A percentile compares a stretch with the other conserved stretches of the same genome.
These are phyloP conservation scores for Dorcoceras hygrometricum DNA, from an alignment of 257 asterid genomes.

Conservation along the genomic window DNA sequence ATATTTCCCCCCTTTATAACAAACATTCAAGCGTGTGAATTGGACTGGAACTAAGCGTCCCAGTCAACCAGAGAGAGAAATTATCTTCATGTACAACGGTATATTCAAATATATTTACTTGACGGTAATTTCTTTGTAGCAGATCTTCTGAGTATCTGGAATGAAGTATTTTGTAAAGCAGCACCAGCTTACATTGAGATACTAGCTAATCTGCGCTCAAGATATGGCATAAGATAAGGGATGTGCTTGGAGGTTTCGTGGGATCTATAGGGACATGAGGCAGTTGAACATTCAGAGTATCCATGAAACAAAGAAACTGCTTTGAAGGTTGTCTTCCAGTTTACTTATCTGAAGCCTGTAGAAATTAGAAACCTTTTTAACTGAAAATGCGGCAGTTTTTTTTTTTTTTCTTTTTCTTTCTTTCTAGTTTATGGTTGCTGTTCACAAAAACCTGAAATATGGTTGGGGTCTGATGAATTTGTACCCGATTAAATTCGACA, in stretches of 20 bases:
- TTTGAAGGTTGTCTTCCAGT: no score
- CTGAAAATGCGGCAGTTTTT: background rate
- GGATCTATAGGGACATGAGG: background rate
- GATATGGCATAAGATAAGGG: conserved; percentile 43
- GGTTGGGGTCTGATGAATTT: background rate
- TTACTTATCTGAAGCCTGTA: background rate
- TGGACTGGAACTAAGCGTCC: background rate
- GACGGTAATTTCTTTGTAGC: conserved; percentile 27
- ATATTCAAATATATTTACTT: conserved; percentile 8
- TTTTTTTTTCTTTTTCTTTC: no score
- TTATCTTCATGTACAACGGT: background rate
- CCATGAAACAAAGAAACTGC: background rate
- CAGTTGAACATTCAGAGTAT: background rate
- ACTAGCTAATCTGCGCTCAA: conserved; percentile 40
- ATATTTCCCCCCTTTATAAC: no score
- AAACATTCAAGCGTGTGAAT: no score
- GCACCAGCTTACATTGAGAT: conserved; percentile 37
- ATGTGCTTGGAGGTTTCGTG: conserved; percentile 1
- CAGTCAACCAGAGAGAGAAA: background rate
- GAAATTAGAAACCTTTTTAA: no score
- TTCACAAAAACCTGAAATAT: background rate
- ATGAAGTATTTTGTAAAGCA: conserved; percentile 60
- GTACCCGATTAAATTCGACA: background rate
- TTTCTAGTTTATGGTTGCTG: no score
- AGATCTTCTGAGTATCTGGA: conserved; percentile 69